Evolutionary conservation across 2,329 filamentous ascomycete genomes (phyloP).

Genomic region (Teratosphaeria epicoccoides): DNA sequence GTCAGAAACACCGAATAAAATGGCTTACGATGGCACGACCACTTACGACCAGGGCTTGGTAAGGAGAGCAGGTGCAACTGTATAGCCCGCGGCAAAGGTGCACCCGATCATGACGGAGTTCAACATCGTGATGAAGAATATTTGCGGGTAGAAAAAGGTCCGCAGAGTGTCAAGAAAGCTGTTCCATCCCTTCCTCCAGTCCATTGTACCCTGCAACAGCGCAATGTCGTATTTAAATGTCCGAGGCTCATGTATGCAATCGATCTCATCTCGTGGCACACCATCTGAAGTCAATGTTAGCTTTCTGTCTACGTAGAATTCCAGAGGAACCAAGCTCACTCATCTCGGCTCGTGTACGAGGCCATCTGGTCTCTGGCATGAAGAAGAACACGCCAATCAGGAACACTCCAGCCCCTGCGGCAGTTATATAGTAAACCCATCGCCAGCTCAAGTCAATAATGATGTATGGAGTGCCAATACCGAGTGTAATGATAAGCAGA

Average conservation of each 20-base stretch:
- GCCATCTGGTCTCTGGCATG: constrained; percentile 22
- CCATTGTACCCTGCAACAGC: constrained; percentile 12
- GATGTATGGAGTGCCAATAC: constrained; percentile 20
- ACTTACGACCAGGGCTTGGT: constrained; percentile 15
- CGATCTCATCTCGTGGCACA: not conserved
- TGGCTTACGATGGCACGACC: not conserved
- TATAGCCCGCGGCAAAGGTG: constrained; percentile 19
- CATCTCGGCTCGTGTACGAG: constrained; percentile 16
- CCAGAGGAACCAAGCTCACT: constrained; percentile 4
- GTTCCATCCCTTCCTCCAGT: constrained; percentile 17
- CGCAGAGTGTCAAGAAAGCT: constrained; percentile 22
- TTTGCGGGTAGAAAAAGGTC: constrained; percentile 24
- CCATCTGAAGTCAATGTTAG: not conserved
- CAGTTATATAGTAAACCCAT: constrained; percentile 22
- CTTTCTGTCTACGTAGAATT: not conserved
- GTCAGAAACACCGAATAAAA: not conserved
- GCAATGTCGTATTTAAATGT: constrained; percentile 18
- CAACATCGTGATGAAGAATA: constrained; percentile 24
- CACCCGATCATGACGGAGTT: constrained; percentile 22
- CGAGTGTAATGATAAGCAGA: constrained; percentile 21
- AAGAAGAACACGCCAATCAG: constrained; percentile 17
- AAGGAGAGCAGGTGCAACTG: constrained; percentile 17
- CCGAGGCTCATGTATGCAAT: constrained; percentile 7
- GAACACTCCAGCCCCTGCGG: constrained; percentile 14
- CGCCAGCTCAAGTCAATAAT: constrained; percentile 20